Evolutionary conservation across 225 moss, liverwort and hornwort species (phyloP).

Genomic region (Pseudoscleropodium purum): DNA sequence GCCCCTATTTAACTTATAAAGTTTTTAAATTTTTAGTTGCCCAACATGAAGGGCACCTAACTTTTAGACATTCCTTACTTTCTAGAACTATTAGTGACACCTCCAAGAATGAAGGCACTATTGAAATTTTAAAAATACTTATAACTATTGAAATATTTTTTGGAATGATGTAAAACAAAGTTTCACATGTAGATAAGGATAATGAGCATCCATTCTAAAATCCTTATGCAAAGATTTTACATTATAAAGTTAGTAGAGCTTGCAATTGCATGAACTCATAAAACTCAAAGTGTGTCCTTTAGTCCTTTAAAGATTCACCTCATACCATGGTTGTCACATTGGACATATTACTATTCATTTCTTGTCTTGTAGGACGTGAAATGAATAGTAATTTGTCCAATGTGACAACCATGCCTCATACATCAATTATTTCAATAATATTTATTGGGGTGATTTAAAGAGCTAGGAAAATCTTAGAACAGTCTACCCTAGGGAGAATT

Average conservation of each 20-base stretch:
- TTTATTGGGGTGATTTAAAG: neutral
- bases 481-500: neutral
- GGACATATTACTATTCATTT: too few relatives aligned
- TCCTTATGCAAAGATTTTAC: neutral
- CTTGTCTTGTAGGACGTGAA: too few relatives aligned
- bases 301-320: rapidly evolving
- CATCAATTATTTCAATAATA: neutral
- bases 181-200: neutral
- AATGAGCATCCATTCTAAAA: neutral
- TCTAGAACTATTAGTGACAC: neutral
- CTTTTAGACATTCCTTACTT: neutral
- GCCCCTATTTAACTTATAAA: neutral
- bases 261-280: neutral
- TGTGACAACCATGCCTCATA: too few relatives aligned
- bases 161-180: neutral
- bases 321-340: too few relatives aligned
- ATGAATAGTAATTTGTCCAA: too few relatives aligned
- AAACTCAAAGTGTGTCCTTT: neutral
- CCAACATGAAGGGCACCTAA: neutral
- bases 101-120: neutral
- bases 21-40: neutral
- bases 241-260: neutral
- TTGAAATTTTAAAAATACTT: neutral
- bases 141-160: neutral
- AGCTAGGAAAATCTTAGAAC: neutral